These are phyloP conservation scores for Fraxinus dipetala DNA, from an alignment of 305 asterid species.

Conservation along the genomic window DNA sequence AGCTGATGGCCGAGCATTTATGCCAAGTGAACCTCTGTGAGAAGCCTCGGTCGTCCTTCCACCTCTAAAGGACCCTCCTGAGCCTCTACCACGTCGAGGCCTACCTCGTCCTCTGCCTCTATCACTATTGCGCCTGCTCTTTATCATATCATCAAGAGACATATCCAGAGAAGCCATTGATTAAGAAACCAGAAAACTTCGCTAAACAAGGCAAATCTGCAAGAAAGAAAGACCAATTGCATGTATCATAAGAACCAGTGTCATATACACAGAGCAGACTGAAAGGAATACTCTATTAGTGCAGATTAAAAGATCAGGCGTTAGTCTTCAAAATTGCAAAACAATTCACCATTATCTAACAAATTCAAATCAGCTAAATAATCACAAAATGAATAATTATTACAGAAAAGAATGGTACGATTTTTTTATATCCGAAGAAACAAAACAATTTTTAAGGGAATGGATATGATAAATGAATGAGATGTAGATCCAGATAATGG, in stretches of 20 bases:
- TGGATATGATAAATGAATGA: neutral
- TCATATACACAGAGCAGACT: neutral
- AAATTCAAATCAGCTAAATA: neutral
- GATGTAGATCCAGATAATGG: neutral
- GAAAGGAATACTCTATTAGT: neutral
- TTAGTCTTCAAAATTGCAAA: neutral
- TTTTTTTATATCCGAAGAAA: neutral
- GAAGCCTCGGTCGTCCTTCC: constrained; percentile 75
- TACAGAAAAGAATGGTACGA: neutral
- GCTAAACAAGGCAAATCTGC: neutral
- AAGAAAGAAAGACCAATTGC: neutral
- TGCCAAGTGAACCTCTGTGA: constrained; percentile 72
- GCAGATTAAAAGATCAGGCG: neutral
- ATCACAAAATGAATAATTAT: neutral
- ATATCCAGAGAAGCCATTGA: constrained; percentile 87
- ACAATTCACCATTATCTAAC: neutral
- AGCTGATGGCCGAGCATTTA: constrained; percentile 72
- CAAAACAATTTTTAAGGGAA: neutral
- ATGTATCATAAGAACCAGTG: neutral
- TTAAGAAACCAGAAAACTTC: neutral
- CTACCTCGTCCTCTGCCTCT: constrained; percentile 73
- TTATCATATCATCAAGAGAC: constrained; percentile 88
- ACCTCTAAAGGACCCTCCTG: constrained; percentile 67
- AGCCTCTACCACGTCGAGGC: constrained; percentile 74
- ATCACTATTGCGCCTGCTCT: constrained; percentile 55